Conservation (phyloP, 441 rosid genomes). For the Pelargonium cotyledonis region DNA sequence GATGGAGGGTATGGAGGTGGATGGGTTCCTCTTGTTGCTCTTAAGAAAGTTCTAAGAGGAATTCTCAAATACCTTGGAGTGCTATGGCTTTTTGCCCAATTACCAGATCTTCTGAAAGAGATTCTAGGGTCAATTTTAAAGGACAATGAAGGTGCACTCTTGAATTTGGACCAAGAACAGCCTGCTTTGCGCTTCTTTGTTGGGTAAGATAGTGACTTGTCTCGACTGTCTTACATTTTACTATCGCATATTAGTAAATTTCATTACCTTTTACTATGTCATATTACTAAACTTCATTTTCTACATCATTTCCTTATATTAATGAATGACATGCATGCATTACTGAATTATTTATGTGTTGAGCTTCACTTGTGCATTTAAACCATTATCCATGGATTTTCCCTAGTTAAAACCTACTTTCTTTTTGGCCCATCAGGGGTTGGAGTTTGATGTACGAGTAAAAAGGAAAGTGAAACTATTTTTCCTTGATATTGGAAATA, state of each 20-base stretch:
- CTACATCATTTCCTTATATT: background rate
- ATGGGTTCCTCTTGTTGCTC: slow-evolving; percentile 99
- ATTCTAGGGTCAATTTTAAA: slow-evolving; percentile 89
- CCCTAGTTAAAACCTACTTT: background rate
- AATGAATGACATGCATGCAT: background rate
- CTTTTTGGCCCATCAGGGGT: background rate
- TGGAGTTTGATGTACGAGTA: background rate
- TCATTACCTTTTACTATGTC: background rate
- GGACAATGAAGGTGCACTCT: slow-evolving; percentile 91
- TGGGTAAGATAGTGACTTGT: slow-evolving; percentile 54
- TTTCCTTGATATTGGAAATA: background rate
- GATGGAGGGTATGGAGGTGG: slow-evolving; percentile 99
- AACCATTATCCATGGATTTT: background rate
- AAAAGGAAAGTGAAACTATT: background rate
- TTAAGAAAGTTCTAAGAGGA: slow-evolving; percentile 91
- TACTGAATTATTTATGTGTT: background rate
- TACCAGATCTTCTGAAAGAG: slow-evolving; percentile 79
- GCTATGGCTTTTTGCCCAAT: slow-evolving; percentile 80
- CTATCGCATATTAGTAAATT: slow-evolving; percentile 3
- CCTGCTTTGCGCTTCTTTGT: slow-evolving; percentile 98
- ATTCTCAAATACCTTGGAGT: slow-evolving; percentile 89
- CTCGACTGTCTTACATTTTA: background rate
- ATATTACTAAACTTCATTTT: background rate
- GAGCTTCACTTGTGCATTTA: background rate
- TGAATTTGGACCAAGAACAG: slow-evolving; percentile 98